Evolutionary conservation across 371 early-diverging fungal genomes (phyloP).

Genomic region (Lichtheimia ornata): DNA sequence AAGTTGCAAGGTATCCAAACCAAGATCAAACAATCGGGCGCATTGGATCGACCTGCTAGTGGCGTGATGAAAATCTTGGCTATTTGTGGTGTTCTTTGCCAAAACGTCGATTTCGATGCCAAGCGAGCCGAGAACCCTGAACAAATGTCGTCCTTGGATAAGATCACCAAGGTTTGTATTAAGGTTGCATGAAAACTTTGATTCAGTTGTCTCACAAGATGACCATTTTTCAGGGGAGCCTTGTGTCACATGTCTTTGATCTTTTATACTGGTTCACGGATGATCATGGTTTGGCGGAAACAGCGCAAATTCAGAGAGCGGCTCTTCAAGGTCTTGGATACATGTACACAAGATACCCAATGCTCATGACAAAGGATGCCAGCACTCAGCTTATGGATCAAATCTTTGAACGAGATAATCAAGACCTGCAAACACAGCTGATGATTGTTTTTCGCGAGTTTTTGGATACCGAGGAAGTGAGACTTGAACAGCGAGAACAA

Average conservation of each 20-base stretch:
- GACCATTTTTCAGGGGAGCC: conserved; percentile 1
- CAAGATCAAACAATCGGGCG: conserved; percentile 20
- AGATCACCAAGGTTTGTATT: conserved; percentile 19
- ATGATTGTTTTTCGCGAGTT: conserved; percentile 74
- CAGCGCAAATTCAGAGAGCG: conserved; percentile 19
- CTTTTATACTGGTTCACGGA: conserved; percentile 8
- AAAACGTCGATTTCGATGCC: conserved; percentile 79
- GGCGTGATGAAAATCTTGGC: conserved; percentile 35
- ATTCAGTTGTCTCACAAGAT: background rate
- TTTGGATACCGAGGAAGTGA: conserved; percentile 62
- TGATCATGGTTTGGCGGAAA: conserved; percentile 18
- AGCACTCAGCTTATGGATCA: conserved; percentile 69
- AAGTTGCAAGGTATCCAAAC: conserved; percentile 35
- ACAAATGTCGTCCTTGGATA: conserved; percentile 17
- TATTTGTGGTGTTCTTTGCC: conserved; percentile 70
- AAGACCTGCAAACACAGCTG: conserved; percentile 62
- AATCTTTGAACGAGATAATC: conserved; percentile 55
- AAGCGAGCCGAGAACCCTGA: conserved; percentile 40
- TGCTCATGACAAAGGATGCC: conserved; percentile 59
- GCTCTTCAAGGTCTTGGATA: conserved; percentile 57
- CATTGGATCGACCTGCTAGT: conserved; percentile 7
- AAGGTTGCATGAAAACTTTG: background rate
- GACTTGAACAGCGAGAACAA: conserved; percentile 43
- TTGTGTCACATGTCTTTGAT: conserved; percentile 7
- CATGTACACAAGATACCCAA: conserved; percentile 72